Base-by-base conservation (phyloP, 2,329 filamentous ascomycete genomes). In the Beauveria scarabaeidicola region DNA sequence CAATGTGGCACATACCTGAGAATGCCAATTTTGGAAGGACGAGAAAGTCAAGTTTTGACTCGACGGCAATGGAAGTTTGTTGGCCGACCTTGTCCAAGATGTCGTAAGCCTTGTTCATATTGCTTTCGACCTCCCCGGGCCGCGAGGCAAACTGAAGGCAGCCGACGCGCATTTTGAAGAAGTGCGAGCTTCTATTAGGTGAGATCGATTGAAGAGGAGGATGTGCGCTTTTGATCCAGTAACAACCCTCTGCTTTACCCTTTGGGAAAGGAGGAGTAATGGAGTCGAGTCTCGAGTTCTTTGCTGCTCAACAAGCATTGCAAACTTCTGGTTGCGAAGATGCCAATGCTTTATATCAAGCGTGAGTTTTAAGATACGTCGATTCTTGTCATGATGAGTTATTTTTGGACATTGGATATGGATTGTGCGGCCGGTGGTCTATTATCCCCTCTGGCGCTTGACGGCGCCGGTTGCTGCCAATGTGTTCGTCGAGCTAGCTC, bases 21-120 rank as follows among this genome's bases (percentile, higher is more conserved):
- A 93, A 91, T 1, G 89, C 87, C 70, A 93, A 74, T 69, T 93
- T 90, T 0, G 90, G 89, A 0, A 93, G 73, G 0, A 93, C 83
- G 0, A 94, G 75, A 29, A 92, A 77, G 67, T 91, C 87, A 1
- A 92, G 52, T 17, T 79, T 73, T 1, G 32, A 38, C 25, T 80
- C 72, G 0, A 77, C 73, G 5, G 78, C 72, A 23, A 36, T 7
- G n/a, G 21, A 41, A 3, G 3, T 13, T 23, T 11, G 8, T 38
- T 17, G 5, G 13, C 5, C 10, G 0, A 81, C 79, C 27, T 68
- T 75, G 25, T 73, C 77, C 15, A 93, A 73, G 3, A 92, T 77
- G 0, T 77, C 72, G 64, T 91, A 84, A 63, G 89, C 89, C 27
- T 80, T 80, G 63, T 80, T 81, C 50, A 92, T 77, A 64, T 93